Percentiles rank a stretch among this genome's conserved stretches.
These are phyloP conservation scores for Kazachstania psychrophila DNA, from an alignment of 805 yeast genomes.

Conservation along the genomic window DNA sequence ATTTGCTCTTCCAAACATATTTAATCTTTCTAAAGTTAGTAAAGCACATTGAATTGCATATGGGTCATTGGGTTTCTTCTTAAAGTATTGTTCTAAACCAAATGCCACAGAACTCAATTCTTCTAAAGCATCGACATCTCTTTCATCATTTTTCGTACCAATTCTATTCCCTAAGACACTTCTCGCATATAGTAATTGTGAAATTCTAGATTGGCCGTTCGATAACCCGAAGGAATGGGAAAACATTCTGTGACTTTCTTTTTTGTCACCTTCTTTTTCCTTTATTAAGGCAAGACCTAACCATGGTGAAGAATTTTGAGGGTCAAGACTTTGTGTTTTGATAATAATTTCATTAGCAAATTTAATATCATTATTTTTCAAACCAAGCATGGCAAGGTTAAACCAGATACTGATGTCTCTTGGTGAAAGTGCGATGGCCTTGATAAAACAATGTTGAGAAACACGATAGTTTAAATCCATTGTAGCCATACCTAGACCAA, in stretches of 20 bases:
- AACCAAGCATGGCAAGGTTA: constrained; percentile 68
- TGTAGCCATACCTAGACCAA: constrained; percentile 70
- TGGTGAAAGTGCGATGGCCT: constrained; percentile 62
- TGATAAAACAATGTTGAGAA: constrained; percentile 88
- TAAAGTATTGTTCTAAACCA: constrained; percentile 59
- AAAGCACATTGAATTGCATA: constrained; percentile 49
- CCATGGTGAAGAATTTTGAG: constrained; percentile 73
- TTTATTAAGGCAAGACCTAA: constrained; percentile 67
- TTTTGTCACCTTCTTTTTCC: constrained; percentile 40
- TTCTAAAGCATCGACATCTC: constrained; percentile 51
- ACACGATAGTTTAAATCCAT: constrained; percentile 55
- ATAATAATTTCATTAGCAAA: constrained; percentile 66
- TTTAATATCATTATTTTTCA: constrained; percentile 55
- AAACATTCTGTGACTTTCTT: constrained; percentile 47
- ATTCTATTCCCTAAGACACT: constrained; percentile 42
- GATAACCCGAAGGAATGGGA: constrained; percentile 75
- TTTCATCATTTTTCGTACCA: constrained; percentile 37
- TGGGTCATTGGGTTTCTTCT: constrained; percentile 48
- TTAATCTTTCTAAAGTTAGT: constrained; percentile 58
- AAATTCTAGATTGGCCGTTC: constrained; percentile 58
- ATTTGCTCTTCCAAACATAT: constrained; percentile 48
- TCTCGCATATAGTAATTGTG: constrained; percentile 65
- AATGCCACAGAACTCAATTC: constrained; percentile 56
- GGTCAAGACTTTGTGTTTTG: constrained; percentile 73
- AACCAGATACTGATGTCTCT: constrained; percentile 68